Evolutionary conservation across 2,329 filamentous ascomycete species (phyloP), one percentile per base, ranked within the genome.

Genomic region (Botrytis hyacinthi): DNA sequence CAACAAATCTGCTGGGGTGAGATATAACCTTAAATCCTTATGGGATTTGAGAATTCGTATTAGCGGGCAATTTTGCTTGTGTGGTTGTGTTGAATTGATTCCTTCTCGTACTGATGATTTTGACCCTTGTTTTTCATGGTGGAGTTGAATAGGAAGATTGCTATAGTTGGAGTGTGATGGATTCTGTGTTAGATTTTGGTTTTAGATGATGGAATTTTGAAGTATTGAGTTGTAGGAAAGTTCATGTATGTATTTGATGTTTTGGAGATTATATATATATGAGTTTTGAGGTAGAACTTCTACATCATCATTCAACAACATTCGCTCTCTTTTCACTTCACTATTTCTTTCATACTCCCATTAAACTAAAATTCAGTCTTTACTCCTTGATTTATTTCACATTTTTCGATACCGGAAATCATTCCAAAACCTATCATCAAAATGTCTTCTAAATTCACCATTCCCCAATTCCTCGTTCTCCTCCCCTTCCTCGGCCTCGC

Each of bases 361-460:
- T 32, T 29, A 5, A 32, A n/a, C n/a, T n/a, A n/a, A n/a, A n/a
- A 57, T 26, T 9, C 37, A 32, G 5, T 32, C 6, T 57, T 42
- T 16, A 57, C n/a, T 57, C 9, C 3, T 42, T 42, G 18, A 57
- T 22, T 42, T 26, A 9, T 32, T 26, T 3, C 37, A 57, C 35
- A 1, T 20, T 57, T 42, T 18, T 14, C 32, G 14, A 9, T 37
- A 42, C 6, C n/a, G 2, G 26, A 22, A 68, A 22, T 9, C 18
- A 68, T 22, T 12, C 22, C 1, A 16, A 42, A 42, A 4, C 7
- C 9, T 26, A 22, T 32, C 61, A 63, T 22, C 32, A 48, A 68
- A 35, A 72, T 72, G 71, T 72, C 63, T 46, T 22, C 63, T n/a
- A 68, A 60, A 48, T 48, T 69, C 40, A 68, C 48, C 26, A 37